Base-by-base conservation (phyloP, 495 filamentous ascomycete species). In the Podospora conica region DNA sequence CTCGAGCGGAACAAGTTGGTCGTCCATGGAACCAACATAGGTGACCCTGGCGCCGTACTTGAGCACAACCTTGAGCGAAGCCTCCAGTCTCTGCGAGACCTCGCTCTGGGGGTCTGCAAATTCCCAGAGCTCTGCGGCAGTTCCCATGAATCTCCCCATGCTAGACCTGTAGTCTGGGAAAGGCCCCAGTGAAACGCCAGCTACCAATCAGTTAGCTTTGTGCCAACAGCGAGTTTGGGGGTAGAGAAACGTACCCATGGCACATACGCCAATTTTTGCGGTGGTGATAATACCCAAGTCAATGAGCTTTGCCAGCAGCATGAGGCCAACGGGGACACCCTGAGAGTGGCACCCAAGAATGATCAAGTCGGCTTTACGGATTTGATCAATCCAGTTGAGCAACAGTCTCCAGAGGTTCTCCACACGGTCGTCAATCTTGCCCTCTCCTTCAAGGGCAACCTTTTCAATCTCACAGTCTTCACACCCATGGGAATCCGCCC, bases 391-490 rank as follows among this genome's bases (percentile, higher is more conserved):
- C 93, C 92, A 97, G 72, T 96, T 98, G 27, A 97, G 79, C 25
- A 97, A 78, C 2, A 98, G 81, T 74, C 95, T 97, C 95, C 95
- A 98, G 4, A 98, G 81, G 58, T 92, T 86, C 64, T 93, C 90
- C 3, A 98, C 92, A 21, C 95, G 86, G 61, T 98, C 93, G 3
- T 85, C 84, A 29, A 98, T 95, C 73, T 90, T 91, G n/a, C 95
- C 95, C 79, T 98, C 95, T n/a, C 95, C 95, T 80, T 98, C 95
- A 5, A 98, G 82, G 18, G 95, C 92, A 6, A 98, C 88, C 70
- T 96, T 96, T 69, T 96, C 92, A 59, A 98, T 90, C 68, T 87
- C 84, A 58, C 84, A 84, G 57, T 85, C 82, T 4, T 81, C 79
- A 53, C 88, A 88, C 29, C 86, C 85, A 63, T 90, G 86, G 58